Percentiles rank a stretch among this genome's conserved stretches.
Conservation (phyloP, 1,284 basidiomycete species). For the Cryptococcus sp. region DNA sequence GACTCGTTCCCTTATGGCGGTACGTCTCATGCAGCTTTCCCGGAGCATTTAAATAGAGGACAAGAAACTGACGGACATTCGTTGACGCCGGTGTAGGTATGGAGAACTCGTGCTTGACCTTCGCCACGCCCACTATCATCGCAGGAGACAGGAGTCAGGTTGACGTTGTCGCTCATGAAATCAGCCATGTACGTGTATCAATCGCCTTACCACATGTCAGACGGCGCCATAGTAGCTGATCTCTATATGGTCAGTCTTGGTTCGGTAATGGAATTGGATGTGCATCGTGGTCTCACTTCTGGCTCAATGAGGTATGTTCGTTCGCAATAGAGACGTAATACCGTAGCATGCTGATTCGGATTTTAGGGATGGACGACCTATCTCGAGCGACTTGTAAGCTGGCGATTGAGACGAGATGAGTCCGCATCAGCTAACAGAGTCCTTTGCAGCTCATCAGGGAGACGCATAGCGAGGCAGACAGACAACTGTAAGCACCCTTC, state of each 20-base stretch:
- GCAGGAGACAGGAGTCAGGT: conserved; percentile 81
- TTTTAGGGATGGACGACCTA: conserved; percentile 82
- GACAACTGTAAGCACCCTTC: conserved; percentile 60
- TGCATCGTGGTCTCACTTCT: conserved; percentile 66
- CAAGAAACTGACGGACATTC: background rate
- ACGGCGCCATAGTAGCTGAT: conserved; percentile 6
- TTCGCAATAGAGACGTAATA: conserved; percentile 29
- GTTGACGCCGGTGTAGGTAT: conserved; percentile 27
- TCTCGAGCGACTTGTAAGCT: conserved; percentile 74
- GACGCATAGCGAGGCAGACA: conserved; percentile 74
- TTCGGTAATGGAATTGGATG: conserved; percentile 74
- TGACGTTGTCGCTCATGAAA: conserved; percentile 74
- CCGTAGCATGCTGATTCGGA: conserved; percentile 4
- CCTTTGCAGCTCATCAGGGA: conserved; percentile 58
- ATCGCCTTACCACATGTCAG: background rate
- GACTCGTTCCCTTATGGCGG: conserved; percentile 92
- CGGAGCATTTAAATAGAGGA: too few relatives aligned
- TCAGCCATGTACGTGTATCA: conserved; percentile 44
- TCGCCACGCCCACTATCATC: conserved; percentile 81
- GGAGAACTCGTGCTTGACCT: conserved; percentile 69
- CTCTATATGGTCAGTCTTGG: conserved; percentile 67
- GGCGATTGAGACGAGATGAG: background rate
- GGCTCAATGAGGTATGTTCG: conserved; percentile 71
- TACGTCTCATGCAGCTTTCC: conserved; percentile 58
- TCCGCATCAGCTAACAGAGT: background rate